Conservation (phyloP, 2,329 filamentous ascomycete species). For the Claviceps capensis region DNA sequence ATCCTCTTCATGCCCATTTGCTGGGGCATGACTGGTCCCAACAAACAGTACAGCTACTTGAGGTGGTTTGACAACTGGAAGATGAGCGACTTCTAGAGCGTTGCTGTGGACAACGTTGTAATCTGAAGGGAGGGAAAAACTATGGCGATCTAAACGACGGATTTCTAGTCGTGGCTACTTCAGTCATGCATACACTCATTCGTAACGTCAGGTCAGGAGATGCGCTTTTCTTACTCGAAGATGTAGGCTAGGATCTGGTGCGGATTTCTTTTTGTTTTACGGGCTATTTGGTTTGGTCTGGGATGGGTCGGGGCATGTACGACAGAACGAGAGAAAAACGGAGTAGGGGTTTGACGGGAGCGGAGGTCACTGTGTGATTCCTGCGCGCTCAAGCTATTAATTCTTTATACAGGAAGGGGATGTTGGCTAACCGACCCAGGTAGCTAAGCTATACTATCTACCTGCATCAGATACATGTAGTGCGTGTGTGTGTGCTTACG, state of each 20-base stretch:
- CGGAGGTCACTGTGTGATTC: constrained; percentile 14
- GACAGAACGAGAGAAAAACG: constrained; percentile 8
- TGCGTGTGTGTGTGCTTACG: neutral
- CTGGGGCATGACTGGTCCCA: constrained; percentile 85
- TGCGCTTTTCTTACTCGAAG: neutral
- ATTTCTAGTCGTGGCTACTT: neutral
- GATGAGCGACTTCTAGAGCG: constrained; percentile 45
- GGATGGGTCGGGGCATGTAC: constrained; percentile 9
- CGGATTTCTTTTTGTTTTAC: constrained; percentile 7
- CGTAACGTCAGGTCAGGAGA: neutral
- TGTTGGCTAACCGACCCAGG: neutral
- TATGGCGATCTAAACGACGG: neutral
- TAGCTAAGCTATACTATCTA: neutral
- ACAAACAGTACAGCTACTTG: constrained; percentile 76
- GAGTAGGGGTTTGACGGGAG: constrained; percentile 5
- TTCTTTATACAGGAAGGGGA: neutral
- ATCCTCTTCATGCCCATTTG: constrained; percentile 84
- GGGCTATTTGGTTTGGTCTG: constrained; percentile 8
- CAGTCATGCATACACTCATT: neutral
- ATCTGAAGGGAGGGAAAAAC: neutral
- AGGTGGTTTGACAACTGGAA: constrained; percentile 89
- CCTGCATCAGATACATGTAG: neutral
- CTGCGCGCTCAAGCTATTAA: constrained; percentile 13
- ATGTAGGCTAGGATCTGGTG: constrained; percentile 7
- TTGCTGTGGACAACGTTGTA: constrained; percentile 1